Evolutionary conservation across 129 eudicot species (phyloP).

Genomic region (Silybum marianum): DNA sequence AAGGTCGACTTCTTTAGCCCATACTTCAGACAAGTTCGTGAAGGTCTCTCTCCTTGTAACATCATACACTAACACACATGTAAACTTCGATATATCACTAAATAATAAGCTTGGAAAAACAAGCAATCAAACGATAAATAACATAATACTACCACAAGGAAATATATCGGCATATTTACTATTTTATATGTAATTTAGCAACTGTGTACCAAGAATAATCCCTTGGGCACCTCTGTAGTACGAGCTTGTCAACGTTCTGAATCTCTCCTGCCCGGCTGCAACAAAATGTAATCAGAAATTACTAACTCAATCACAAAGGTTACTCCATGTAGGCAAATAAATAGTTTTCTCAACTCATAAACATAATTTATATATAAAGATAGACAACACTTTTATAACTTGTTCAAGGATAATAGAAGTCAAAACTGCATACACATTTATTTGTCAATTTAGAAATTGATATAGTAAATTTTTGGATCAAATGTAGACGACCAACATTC

Average conservation of each 20-base stretch:
- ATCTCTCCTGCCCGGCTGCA: conserved; percentile 97
- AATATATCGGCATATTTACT: conserved; percentile 4
- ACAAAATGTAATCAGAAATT: conserved; percentile 17
- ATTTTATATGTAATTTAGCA: conserved; percentile 4
- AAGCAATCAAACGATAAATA: neutral
- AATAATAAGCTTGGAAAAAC: neutral
- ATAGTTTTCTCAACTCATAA: neutral
- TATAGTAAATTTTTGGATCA: neutral
- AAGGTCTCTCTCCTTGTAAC: conserved; percentile 92
- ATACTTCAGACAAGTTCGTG: conserved; percentile 79
- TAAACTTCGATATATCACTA: conserved; percentile 6
- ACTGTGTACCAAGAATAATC: conserved; percentile 71
- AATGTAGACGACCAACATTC: neutral
- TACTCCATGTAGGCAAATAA: neutral
- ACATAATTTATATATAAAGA: neutral
- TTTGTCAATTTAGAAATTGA: neutral
- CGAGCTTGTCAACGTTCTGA: conserved; percentile 94
- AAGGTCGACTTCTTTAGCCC: conserved; percentile 92
- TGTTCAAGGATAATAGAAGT: neutral
- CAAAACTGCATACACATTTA: neutral
- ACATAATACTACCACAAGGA: neutral
- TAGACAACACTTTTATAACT: neutral
- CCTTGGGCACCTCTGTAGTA: conserved; percentile 97
- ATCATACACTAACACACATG: conserved; percentile 64
- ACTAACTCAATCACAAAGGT: neutral